A percentile compares a stretch with the other conserved stretches of the same genome.
Evolutionary conservation across 1,284 basidiomycete genomes (phyloP).

Genomic region (Pascua sp.): DNA sequence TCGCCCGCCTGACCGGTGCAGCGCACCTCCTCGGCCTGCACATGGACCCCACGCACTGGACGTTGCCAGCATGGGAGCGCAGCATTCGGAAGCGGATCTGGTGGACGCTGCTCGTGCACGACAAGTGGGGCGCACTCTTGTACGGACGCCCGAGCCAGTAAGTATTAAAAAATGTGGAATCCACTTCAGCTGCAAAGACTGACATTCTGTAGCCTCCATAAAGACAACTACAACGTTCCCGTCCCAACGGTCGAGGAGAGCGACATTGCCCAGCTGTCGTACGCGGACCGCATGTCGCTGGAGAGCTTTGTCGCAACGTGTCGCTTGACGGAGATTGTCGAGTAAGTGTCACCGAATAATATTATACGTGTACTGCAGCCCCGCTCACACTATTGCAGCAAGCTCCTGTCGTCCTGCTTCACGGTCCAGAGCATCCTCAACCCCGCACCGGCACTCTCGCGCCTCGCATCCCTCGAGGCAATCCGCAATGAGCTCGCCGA

Average conservation of each 20-base stretch:
- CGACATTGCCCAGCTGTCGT: conserved; percentile 8
- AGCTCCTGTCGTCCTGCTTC: conserved; percentile 24
- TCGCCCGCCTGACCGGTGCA: conserved; percentile 34
- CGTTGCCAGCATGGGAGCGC: conserved; percentile 43
- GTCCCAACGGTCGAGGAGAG: conserved; percentile 29
- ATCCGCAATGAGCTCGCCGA: conserved; percentile 18
- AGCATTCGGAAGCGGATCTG: conserved; percentile 38
- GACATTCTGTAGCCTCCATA: conserved; percentile 1
- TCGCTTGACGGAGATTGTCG: conserved; percentile 25
- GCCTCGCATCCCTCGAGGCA: conserved; percentile 21
- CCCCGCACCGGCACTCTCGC: conserved; percentile 9
- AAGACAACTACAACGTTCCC: conserved; percentile 26
- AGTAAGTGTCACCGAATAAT: conserved; percentile 11
- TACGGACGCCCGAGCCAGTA: conserved; percentile 38
- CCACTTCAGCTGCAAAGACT: neutral
- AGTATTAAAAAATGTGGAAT: neutral
- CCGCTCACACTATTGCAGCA: conserved; percentile 8
- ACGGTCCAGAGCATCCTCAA: conserved; percentile 18
- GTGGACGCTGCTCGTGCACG: conserved; percentile 42
- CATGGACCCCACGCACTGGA: conserved; percentile 41
- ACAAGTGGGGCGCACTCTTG: conserved; percentile 36
- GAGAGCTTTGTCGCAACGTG: conserved; percentile 32
- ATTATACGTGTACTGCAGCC: too few relatives aligned
- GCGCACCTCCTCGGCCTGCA: conserved; percentile 45
- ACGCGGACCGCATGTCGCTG: conserved; percentile 16